phyloP scores from a whole-genome alignment of 2,329 filamentous ascomycete genomes.

The Colletotrichum sp. region DNA sequence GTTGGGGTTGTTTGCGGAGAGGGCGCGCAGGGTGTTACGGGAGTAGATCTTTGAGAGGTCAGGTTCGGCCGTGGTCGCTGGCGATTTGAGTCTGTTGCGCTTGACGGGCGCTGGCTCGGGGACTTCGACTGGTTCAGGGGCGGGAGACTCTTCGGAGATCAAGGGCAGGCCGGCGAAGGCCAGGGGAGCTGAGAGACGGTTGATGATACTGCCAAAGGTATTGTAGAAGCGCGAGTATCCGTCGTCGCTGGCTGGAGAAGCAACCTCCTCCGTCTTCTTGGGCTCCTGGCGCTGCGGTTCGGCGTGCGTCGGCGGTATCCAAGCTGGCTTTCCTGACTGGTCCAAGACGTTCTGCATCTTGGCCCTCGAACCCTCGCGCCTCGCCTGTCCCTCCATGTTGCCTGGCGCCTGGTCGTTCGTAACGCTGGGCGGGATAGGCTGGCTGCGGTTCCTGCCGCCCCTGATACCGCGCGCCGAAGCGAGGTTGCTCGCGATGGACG shows the following conservation, averaged over 20 bases:
- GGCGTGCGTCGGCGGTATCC: conserved; percentile 50
- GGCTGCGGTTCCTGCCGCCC: conserved; percentile 62
- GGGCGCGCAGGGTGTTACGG: conserved; percentile 79
- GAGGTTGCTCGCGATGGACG: conserved; percentile 87
- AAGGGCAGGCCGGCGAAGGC: conserved; percentile 93
- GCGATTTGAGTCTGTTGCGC: conserved; percentile 38
- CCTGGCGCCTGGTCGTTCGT: conserved; percentile 77
- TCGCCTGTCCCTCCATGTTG: conserved; percentile 64
- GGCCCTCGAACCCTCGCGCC: conserved; percentile 52
- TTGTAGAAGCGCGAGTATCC: conserved; percentile 92
- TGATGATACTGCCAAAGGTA: conserved; percentile 88
- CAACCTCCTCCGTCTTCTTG: conserved; percentile 30
- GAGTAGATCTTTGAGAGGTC: conserved; percentile 87
- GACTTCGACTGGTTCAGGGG: conserved; percentile 33
- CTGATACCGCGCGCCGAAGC: conserved; percentile 85
- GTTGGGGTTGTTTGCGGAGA: conserved; percentile 67
- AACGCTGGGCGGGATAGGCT: conserved; percentile 73
- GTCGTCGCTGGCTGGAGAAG: conserved; percentile 62
- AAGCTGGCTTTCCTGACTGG: conserved; percentile 56
- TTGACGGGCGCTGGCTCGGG: conserved; percentile 43
- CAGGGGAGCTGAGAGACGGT: conserved; percentile 85
- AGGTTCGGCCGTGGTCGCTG: conserved; percentile 56
- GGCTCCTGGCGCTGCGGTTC: conserved; percentile 27
- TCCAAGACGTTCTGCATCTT: conserved; percentile 65
- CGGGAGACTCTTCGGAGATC: conserved; percentile 51